These are phyloP conservation scores for Leccinum barrowsii DNA, from an alignment of 768 basidiomycete genomes.

Conservation along the genomic window DNA sequence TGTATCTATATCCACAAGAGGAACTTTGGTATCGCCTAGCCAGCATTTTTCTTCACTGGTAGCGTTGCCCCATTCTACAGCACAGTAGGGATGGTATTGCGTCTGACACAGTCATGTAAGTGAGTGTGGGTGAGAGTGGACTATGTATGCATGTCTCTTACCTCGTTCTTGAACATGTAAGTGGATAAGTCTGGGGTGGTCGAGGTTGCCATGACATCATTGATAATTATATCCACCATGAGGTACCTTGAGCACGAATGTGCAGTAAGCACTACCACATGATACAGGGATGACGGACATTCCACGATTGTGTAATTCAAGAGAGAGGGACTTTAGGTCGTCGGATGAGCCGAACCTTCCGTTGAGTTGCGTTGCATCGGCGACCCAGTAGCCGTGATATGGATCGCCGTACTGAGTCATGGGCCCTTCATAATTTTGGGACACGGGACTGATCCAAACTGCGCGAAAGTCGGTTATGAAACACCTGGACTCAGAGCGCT, in stretches of 20 bases:
- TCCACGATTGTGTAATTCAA: slow-evolving; percentile 62
- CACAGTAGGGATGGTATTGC: slow-evolving; percentile 77
- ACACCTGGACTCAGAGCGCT: too few relatives aligned
- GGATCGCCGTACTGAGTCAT: slow-evolving; percentile 72
- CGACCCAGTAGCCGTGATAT: slow-evolving; percentile 86
- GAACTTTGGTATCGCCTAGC: slow-evolving; percentile 73
- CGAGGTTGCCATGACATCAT: slow-evolving; percentile 78
- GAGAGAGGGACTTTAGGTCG: slow-evolving; percentile 65
- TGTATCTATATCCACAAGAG: slow-evolving; percentile 79
- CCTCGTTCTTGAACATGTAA: slow-evolving; percentile 66
- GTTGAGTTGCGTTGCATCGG: slow-evolving; percentile 66
- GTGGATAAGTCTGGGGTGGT: slow-evolving; percentile 58
- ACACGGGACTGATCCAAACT: slow-evolving; percentile 86
- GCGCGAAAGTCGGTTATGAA: not conserved
- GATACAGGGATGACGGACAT: slow-evolving; percentile 46
- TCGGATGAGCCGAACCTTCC: slow-evolving; percentile 65
- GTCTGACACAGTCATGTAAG: slow-evolving; percentile 36
- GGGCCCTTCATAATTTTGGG: slow-evolving; percentile 72
- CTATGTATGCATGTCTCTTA: slow-evolving; percentile 22
- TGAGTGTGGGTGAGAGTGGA: not conserved
- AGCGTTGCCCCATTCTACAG: slow-evolving; percentile 64
- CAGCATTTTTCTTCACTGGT: slow-evolving; percentile 77
- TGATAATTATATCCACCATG: slow-evolving; percentile 76
- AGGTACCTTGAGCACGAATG: slow-evolving; percentile 47
- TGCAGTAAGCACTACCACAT: not conserved